Percentiles rank a stretch among this genome's conserved stretches.
phyloP scores from a whole-genome alignment of 441 rosid species.

The Corymbia calophylla region DNA sequence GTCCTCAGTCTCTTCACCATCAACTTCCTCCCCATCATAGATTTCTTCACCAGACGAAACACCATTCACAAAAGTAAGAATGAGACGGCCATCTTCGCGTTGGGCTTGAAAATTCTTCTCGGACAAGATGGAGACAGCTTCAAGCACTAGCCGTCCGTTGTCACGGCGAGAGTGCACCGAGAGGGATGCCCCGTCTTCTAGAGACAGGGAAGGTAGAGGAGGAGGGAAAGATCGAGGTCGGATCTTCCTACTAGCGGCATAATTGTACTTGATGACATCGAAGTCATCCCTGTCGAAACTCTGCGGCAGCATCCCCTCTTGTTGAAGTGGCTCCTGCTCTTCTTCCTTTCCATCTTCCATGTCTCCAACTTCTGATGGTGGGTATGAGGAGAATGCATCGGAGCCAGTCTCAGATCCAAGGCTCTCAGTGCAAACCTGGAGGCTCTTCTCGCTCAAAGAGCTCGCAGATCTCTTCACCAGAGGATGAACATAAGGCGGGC shows the following conservation, averaged over 20 bases:
- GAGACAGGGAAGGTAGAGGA: conserved; percentile 6
- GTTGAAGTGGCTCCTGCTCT: neutral
- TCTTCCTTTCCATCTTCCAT: neutral
- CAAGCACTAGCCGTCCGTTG: conserved; percentile 6
- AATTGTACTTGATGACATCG: neutral
- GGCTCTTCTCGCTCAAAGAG: conserved; percentile 3
- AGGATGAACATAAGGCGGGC: conserved; percentile 8
- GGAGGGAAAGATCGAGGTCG: conserved; percentile 2
- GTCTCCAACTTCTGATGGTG: neutral
- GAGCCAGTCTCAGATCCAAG: conserved; percentile 10
- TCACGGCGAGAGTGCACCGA: neutral
- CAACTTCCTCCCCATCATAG: neutral
- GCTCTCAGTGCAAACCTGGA: conserved; percentile 5
- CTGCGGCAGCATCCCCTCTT: neutral
- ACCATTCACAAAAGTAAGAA: neutral
- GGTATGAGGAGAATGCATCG: neutral
- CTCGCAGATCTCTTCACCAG: conserved; percentile 3
- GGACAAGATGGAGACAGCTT: neutral
- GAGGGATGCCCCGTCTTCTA: neutral
- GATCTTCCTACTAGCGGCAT: neutral
- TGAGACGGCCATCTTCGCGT: conserved; percentile 7
- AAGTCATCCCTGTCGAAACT: neutral
- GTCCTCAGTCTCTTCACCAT: neutral
- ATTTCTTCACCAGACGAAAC: neutral
- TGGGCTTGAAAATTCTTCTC: conserved; percentile 4